phyloP scores from a whole-genome alignment of 495 filamentous ascomycete genomes.

The Trichodelitschia bisporula region DNA sequence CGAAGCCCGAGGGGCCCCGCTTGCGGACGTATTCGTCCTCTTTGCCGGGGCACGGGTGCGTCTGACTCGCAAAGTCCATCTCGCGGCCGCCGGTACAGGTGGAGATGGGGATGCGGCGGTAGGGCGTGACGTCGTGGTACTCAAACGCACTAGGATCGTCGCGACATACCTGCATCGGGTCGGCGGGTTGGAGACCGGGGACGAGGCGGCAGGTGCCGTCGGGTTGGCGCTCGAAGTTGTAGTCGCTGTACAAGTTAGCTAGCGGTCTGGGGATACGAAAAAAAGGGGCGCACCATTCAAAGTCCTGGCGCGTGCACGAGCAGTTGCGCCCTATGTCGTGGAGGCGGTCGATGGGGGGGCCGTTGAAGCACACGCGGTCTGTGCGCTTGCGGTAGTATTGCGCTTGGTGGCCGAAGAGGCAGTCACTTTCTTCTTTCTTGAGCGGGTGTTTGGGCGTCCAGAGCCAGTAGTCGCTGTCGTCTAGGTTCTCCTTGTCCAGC shows the following conservation, averaged over 20 bases:
- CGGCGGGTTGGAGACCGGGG: conserved; percentile 35
- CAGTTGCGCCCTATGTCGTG: conserved; percentile 51
- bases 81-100: conserved; percentile 56
- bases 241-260: conserved; percentile 38
- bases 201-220: conserved; percentile 59
- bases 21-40: conserved; percentile 53
- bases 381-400: conserved; percentile 76
- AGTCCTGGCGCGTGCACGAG: conserved; percentile 60
- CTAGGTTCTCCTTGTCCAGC: conserved; percentile 26
- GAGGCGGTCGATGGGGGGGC: conserved; percentile 35
- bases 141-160: conserved; percentile 38
- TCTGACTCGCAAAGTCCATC: conserved; percentile 33
- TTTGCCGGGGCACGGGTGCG: conserved; percentile 43
- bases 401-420: conserved; percentile 76
- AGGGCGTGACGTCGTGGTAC: conserved; percentile 65
- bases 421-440: conserved; percentile 40
- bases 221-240: conserved; percentile 60
- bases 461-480: conserved; percentile 49
- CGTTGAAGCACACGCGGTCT: conserved; percentile 53
- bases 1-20: conserved; percentile 43
- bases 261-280: conserved; percentile 2
- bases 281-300: conserved; percentile 56
- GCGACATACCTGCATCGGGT: conserved; percentile 38
- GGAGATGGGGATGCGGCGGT: conserved; percentile 70
- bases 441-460: conserved; percentile 67